Percentiles rank a stretch among this genome's conserved stretches.
phyloP scores from a whole-genome alignment of 2,329 filamentous ascomycete genomes.

The Chaetothyriales sp. region DNA sequence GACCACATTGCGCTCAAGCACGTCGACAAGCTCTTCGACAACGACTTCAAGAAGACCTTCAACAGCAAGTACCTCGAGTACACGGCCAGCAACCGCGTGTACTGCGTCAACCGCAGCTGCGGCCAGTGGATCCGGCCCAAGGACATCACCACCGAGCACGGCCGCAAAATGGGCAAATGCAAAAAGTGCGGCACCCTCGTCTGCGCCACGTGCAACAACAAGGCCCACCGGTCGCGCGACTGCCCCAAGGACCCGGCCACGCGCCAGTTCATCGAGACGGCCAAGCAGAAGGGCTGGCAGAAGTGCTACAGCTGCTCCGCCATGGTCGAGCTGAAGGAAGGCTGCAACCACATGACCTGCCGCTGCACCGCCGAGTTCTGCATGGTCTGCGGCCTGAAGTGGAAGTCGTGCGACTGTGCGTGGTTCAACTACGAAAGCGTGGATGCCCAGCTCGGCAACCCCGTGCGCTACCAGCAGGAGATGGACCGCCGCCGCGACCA shows the following conservation, averaged over 20 bases:
- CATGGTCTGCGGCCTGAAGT: slow-evolving; percentile 68
- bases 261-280: slow-evolving; percentile 42
- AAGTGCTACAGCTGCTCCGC: slow-evolving; percentile 64
- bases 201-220: slow-evolving; percentile 59
- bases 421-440: slow-evolving; percentile 55
- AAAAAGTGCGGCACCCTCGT: slow-evolving; percentile 58
- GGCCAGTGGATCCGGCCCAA: slow-evolving; percentile 67
- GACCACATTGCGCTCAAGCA: slow-evolving; percentile 62
- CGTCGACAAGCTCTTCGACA: slow-evolving; percentile 61
- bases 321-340: slow-evolving; percentile 67
- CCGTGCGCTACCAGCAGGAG: slow-evolving; percentile 35
- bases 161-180: slow-evolving; percentile 56
- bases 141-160: slow-evolving; percentile 46
- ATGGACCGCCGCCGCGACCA: slow-evolving; percentile 34
- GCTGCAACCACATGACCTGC: slow-evolving; percentile 80
- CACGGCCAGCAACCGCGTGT: slow-evolving; percentile 59
- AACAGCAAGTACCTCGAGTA: slow-evolving; percentile 69
- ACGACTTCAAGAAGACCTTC: slow-evolving; percentile 63
- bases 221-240: slow-evolving; percentile 55
- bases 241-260: slow-evolving; percentile 46
- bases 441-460: slow-evolving; percentile 37
- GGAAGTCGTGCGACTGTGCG: slow-evolving; percentile 72
- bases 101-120: slow-evolving; percentile 61
- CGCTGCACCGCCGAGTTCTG: slow-evolving; percentile 76
- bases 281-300: slow-evolving; percentile 61